Evolutionary conservation across 1,284 basidiomycete species (phyloP).

Genomic region (Puccinia polysora): DNA sequence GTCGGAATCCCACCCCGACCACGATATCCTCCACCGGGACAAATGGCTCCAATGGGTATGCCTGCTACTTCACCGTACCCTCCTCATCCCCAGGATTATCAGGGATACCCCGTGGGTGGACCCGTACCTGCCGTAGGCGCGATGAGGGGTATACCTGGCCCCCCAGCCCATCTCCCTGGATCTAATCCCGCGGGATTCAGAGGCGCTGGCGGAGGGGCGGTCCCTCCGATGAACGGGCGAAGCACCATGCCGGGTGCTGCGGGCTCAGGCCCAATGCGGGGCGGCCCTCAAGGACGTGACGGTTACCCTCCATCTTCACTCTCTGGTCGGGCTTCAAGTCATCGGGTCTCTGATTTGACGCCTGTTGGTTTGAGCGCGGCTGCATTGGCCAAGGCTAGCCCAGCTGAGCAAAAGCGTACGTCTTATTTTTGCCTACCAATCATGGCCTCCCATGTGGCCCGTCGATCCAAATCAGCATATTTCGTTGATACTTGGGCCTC

Average conservation of each 20-base stretch:
- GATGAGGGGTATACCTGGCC: slow-evolving; percentile 46
- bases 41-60: slow-evolving; percentile 64
- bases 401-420: slow-evolving; percentile 94
- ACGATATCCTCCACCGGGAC: slow-evolving; percentile 70
- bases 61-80: slow-evolving; percentile 52
- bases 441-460: neutral
- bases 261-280: slow-evolving; percentile 17
- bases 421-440: neutral
- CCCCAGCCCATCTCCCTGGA: slow-evolving; percentile 47
- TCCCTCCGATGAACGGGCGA: slow-evolving; percentile 39
- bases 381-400: slow-evolving; percentile 67
- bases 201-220: slow-evolving; percentile 14
- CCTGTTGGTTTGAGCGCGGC: slow-evolving; percentile 55
- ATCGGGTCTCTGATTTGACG: slow-evolving; percentile 21
- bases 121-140: slow-evolving; percentile 48
- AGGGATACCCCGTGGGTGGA: slow-evolving; percentile 56
- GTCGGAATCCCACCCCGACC: slow-evolving; percentile 74
- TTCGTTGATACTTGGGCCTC: too few species aligned
- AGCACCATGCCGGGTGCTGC: slow-evolving; percentile 17
- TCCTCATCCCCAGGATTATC: slow-evolving; percentile 50
- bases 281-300: slow-evolving; percentile 19
- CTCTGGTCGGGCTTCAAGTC: slow-evolving; percentile 28
- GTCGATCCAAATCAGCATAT: too few species aligned
- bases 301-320: slow-evolving; percentile 11
- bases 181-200: slow-evolving; percentile 39